phyloP scores from a whole-genome alignment of 352 stramenopile genomes.

The Pilasporangium apinafurcum region DNA sequence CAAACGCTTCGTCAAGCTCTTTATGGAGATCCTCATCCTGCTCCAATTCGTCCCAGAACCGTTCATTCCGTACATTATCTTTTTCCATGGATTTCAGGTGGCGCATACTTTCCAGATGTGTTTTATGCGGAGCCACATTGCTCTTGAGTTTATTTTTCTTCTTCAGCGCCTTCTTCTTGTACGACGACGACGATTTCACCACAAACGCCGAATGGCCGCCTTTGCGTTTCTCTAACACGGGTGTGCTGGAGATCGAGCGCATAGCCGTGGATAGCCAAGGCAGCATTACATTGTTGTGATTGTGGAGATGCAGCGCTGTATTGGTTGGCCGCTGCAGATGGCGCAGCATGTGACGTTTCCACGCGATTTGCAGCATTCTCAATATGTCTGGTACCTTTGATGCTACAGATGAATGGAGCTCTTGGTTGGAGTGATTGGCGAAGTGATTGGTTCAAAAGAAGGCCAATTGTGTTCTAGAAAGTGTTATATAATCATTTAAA shows the following conservation, averaged over 20 bases:
- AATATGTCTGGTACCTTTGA: conserved; percentile 10
- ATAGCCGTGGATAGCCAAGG: background rate
- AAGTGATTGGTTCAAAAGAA: too few species aligned
- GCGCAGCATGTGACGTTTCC: too few species aligned
- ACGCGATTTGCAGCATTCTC: conserved; percentile 20
- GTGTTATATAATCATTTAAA: too few species aligned
- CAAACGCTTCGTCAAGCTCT: conserved; percentile 63
- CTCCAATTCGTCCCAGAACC: conserved; percentile 50
- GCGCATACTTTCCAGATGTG: conserved; percentile 40
- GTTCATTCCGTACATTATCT: conserved; percentile 36
- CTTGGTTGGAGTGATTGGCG: too few species aligned
- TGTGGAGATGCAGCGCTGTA: too few species aligned
- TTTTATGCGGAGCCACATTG: conserved; percentile 42
- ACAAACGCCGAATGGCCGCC: conserved; percentile 66
- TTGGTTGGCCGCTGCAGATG: conserved; percentile 5
- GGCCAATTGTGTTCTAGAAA: too few species aligned
- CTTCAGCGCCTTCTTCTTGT: conserved; percentile 37
- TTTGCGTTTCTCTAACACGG: conserved; percentile 49
- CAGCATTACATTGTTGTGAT: too few species aligned
- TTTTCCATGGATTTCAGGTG: conserved; percentile 29
- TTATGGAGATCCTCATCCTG: conserved; percentile 44
- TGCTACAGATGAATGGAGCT: conserved; percentile 1
- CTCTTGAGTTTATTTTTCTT: conserved; percentile 74
- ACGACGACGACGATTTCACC: conserved; percentile 46
- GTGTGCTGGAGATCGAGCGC: conserved; percentile 29